Base-by-base conservation (phyloP, 208 protist genomes). In the Wallacemonas sp. region DNA sequence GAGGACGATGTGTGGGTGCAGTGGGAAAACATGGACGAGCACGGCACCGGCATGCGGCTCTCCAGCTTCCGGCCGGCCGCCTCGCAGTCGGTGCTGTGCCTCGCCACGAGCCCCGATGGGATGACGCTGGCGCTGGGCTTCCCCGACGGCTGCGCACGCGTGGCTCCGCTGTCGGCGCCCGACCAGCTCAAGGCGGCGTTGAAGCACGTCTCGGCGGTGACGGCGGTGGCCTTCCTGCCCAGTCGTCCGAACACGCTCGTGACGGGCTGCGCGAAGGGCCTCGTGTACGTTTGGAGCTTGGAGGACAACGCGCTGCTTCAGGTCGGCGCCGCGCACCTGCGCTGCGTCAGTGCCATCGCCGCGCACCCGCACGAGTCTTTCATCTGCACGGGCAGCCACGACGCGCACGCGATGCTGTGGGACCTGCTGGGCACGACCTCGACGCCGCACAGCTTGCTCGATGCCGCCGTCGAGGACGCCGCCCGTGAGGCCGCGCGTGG, bases 261-360 rank as follows among this genome's bases (percentile, higher is more conserved):
- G 10, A 91, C 93, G 14, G 97, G 93, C 20, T 93, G 92, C 39
- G 90, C 91, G 41, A 82, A 94, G 36, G 93, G 94, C 4, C 80
- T 92, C 14, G 61, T 98, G 12, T 92, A 94, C 16, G 74, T 97
- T 1, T 97, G 92, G 91, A 83, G 70, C 55, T 46, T 91, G 10
- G 67, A 84, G 22, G 89, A 93, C 55, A 82, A 76, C 61, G 78
- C 83, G 1, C 74, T 91, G 26, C 72, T 94, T 41, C 84, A 88
- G 61, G 62, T 80, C 12, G 77, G 82, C 23, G 61, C 44, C 10
- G 64, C 61, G 11, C 89, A 97, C 67, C 63, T 78, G 28, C 86
- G 87, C 8, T 44, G 63, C 41, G 71, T 97, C 63, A 89, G 72
- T 36, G 63, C 70, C 28, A 64, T 97, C 22, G 63, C 76, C 16